These are phyloP conservation scores for Lyophyllum decastes DNA, from an alignment of 768 basidiomycete species.

Conservation along the genomic window DNA sequence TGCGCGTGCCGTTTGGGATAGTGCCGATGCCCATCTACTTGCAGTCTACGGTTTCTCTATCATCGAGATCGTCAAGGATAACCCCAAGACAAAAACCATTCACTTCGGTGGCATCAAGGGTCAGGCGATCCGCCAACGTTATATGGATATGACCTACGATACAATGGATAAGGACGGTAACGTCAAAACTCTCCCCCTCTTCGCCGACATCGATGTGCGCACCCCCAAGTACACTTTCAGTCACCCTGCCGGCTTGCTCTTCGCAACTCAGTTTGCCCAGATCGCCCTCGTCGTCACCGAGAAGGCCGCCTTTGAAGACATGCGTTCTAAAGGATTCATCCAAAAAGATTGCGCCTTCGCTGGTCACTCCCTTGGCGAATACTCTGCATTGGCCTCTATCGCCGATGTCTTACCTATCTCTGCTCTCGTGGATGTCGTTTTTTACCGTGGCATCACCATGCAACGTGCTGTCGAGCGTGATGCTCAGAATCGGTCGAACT, in stretches of 20 bases:
- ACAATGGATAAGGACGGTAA: conserved; percentile 95
- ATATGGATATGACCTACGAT: conserved; percentile 99
- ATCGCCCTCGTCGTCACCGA: conserved; percentile 98
- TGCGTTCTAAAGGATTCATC: conserved; percentile 94
- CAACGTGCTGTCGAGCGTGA: conserved; percentile 99
- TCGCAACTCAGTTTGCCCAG: conserved; percentile 98
- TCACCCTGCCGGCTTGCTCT: conserved; percentile 92
- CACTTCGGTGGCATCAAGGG: conserved; percentile 99
- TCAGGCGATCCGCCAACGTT: conserved; percentile 96
- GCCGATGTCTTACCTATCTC: conserved; percentile 96
- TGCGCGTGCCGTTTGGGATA: conserved; percentile 96
- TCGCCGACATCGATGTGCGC: conserved; percentile 92
- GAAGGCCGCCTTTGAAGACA: conserved; percentile 97
- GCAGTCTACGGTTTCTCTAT: conserved; percentile 99
- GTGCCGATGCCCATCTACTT: conserved; percentile 89
- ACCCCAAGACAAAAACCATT: conserved; percentile 96
- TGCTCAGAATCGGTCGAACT: conserved; percentile 88
- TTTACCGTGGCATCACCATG: conserved; percentile 99
- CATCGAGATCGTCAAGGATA: conserved; percentile 97
- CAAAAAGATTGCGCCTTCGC: conserved; percentile 93
- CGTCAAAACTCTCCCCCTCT: conserved; percentile 94
- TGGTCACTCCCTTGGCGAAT: conserved; percentile 98
- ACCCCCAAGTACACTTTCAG: conserved; percentile 98
- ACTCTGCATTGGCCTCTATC: conserved; percentile 96
- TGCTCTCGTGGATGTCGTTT: conserved; percentile 95